Base-by-base conservation (phyloP, 176 grass and related monocot species). In the Juncus inflexus region DNA sequence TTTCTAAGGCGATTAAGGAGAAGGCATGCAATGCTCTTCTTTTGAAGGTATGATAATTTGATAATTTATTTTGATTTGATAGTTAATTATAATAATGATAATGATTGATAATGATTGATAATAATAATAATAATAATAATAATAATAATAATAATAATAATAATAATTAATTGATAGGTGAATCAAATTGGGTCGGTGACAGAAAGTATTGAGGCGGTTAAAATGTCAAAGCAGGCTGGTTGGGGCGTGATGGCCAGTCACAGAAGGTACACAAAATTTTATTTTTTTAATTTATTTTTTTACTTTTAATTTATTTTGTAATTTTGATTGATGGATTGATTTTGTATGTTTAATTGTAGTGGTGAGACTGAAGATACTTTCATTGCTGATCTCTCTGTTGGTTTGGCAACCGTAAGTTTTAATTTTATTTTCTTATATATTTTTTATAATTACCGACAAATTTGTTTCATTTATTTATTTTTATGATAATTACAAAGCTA, bases 211-310 rank as follows among this genome's bases (percentile, higher is more conserved):
- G 87, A 96, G 75, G 91, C 87, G 61, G 87, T 90, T 59, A 87
- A 90, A 70, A 96, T 96, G 91, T 90, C 91, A 7, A 96, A 96
- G 66, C 73, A 40, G 58, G 87, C 87, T 65, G 87, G 84, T 7
- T 90, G 81, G 87, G 91, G 91, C 73, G 84, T 96, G 55, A 96
- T 96, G 91, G 80, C 91, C 51, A 96, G 91, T 38, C 91, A 96
- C 73, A 61, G 87, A 61, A 96, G 91, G 86, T 87, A 82, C n/a
- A 54, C 9, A 55, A 19, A 6, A 37, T 15, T 5, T 14, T 61
- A 12, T 40, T 0, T 28, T 60, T 52, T 7, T 19, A 52, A 15
- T 39, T 4, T 50, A 1, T 64, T 8, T 73, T 62, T 10, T 5
- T 15, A 59, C 13, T 43, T 9, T 3, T 37, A 57, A 41, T 15